Percentiles rank a stretch among this genome's conserved stretches.
These are phyloP conservation scores for Giardia muris DNA, from an alignment of 208 protist genomes.

Conservation along the genomic window DNA sequence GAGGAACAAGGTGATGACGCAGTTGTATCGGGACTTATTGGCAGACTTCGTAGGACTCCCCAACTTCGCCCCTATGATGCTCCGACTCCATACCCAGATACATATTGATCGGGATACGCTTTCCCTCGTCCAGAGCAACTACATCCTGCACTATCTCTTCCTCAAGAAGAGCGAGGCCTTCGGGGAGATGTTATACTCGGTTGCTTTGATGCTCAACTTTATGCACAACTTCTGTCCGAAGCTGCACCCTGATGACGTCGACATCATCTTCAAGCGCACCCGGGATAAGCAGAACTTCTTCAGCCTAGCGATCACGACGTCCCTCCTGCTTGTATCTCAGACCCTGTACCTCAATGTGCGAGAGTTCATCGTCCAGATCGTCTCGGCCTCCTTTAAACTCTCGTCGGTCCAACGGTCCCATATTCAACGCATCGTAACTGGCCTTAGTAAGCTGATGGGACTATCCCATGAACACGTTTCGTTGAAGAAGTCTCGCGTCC, in stretches of 20 bases:
- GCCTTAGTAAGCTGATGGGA: background rate
- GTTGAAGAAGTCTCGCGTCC: background rate
- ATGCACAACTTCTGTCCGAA: background rate
- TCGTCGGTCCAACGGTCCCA: background rate
- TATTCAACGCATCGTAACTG: background rate
- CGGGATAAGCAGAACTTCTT: background rate
- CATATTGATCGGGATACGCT: background rate
- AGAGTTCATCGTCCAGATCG: background rate
- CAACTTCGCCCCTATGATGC: background rate
- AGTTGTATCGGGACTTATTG: background rate
- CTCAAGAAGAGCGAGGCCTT: background rate
- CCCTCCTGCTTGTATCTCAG: background rate
- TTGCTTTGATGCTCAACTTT: background rate
- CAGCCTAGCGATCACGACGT: background rate
- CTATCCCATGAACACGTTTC: background rate
- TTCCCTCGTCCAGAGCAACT: background rate
- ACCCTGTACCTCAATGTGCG: background rate
- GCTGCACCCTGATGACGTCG: background rate
- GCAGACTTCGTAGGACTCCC: background rate
- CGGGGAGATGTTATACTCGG: background rate
- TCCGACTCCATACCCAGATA: background rate
- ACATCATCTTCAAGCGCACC: background rate
- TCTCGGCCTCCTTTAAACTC: background rate
- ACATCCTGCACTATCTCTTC: background rate
- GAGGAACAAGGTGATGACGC: background rate